A percentile compares a stretch with the other conserved stretches of the same genome.
Evolutionary conservation across 306 rosid species (phyloP).

Genomic region (Dalbergia cultrata): DNA sequence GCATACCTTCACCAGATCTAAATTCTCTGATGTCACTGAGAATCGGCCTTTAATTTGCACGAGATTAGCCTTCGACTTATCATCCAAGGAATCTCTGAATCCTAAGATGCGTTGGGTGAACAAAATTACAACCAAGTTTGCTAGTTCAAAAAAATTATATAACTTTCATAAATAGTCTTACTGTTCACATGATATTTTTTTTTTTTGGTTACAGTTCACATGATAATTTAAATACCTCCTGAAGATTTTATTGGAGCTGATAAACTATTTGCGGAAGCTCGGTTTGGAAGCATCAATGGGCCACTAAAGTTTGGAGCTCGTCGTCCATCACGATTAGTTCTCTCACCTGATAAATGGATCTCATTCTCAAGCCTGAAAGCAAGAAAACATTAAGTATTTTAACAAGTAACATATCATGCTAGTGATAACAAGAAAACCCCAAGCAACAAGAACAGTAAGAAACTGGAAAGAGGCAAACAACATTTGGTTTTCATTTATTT

Average conservation of each 20-base stretch:
- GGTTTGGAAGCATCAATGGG: constrained; percentile 96
- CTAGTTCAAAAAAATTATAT: constrained; percentile 25
- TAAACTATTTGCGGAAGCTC: constrained; percentile 99
- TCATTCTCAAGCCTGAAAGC: constrained; percentile 79
- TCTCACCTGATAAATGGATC: constrained; percentile 62
- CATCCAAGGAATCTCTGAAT: constrained; percentile 92
- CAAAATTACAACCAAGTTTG: constrained; percentile 42
- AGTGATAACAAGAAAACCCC: constrained; percentile 31
- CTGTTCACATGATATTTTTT: constrained; percentile 25
- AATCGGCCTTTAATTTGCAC: constrained; percentile 98
- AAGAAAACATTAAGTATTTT: constrained; percentile 39
- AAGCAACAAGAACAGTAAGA: constrained; percentile 28
- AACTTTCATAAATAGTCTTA: constrained; percentile 35
- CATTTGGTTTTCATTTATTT: constrained; percentile 27
- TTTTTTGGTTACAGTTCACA: neutral
- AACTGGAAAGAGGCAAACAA: constrained; percentile 8
- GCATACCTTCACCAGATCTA: constrained; percentile 94
- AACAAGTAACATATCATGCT: constrained; percentile 3
- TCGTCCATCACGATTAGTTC: constrained; percentile 64
- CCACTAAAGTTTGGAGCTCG: constrained; percentile 97
- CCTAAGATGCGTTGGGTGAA: constrained; percentile 61
- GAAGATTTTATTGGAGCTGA: constrained; percentile 98
- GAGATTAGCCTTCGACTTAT: constrained; percentile 89
- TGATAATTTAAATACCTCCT: constrained; percentile 75
- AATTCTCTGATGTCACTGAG: constrained; percentile 96